phyloP scores from a whole-genome alignment of 2,329 filamentous ascomycete species.

The Alternaria conjuncta region DNA sequence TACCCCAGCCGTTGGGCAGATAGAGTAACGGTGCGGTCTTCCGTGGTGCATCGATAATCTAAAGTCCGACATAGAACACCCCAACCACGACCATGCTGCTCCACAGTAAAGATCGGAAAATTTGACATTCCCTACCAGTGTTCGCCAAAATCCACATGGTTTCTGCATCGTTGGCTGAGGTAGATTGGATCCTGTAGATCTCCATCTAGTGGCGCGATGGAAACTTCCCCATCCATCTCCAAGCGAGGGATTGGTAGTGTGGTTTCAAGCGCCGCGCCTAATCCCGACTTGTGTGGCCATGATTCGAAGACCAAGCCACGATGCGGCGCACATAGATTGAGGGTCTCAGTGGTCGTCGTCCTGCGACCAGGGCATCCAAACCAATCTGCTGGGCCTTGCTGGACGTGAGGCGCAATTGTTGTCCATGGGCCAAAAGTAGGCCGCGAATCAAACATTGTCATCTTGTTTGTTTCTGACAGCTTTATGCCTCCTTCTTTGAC shows the following conservation, averaged over 20 bases:
- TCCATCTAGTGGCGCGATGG: conserved; percentile 1
- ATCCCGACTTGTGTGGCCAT: not conserved
- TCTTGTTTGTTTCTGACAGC: not conserved
- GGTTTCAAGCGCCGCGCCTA: conserved; percentile 8
- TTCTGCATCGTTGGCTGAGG: not conserved
- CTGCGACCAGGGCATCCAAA: conserved; percentile 1
- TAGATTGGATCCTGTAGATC: not conserved
- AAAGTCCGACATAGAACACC: not conserved
- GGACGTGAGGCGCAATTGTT: not conserved
- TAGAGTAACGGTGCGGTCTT: not conserved
- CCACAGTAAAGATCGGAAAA: not conserved
- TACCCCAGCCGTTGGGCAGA: not conserved
- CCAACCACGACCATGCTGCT: not conserved
- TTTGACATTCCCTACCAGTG: not conserved
- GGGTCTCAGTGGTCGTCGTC: not conserved
- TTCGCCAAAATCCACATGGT: not conserved
- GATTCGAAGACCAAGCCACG: conserved; percentile 5
- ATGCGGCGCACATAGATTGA: conserved; percentile 13
- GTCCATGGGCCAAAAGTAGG: not conserved
- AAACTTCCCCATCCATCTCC: not conserved
- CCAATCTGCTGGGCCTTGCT: not conserved
- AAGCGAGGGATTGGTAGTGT: not conserved
- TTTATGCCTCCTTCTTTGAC: conserved; percentile 6
- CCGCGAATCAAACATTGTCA: not conserved
- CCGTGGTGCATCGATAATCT: not conserved